phyloP scores from a whole-genome alignment of 371 early-diverging fungal genomes.

The Apophysomyces sp. region DNA sequence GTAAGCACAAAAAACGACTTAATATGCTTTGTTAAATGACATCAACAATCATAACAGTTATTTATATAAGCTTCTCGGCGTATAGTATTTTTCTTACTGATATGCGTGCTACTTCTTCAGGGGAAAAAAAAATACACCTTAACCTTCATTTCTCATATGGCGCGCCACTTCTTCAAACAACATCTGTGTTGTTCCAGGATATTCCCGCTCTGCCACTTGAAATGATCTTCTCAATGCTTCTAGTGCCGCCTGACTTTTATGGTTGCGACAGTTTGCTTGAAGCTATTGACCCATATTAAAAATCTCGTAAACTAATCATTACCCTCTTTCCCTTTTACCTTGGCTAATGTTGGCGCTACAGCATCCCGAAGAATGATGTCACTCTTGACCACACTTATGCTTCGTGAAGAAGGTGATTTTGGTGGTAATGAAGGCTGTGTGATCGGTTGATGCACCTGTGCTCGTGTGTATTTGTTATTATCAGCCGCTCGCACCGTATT shows the following conservation, averaged over 20 bases:
- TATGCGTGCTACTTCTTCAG: neutral
- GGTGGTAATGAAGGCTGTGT: constrained; percentile 23
- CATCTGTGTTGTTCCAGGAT: constrained; percentile 57
- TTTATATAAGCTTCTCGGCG: neutral
- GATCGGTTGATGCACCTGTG: constrained; percentile 16
- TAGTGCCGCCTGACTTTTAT: constrained; percentile 54
- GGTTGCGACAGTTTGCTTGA: constrained; percentile 44
- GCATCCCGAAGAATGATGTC: constrained; percentile 33
- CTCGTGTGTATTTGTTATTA: neutral
- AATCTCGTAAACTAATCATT: neutral
- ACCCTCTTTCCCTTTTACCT: constrained; percentile 27
- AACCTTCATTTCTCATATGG: neutral
- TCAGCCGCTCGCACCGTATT: constrained; percentile 38
- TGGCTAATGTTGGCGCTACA: constrained; percentile 33
- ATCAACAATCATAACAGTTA: neutral
- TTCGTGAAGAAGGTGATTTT: constrained; percentile 35
- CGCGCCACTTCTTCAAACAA: constrained; percentile 50
- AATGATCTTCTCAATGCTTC: constrained; percentile 60
- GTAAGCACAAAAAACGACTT: neutral
- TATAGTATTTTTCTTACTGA: neutral
- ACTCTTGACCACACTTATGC: constrained; percentile 25
- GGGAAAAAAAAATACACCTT: neutral
- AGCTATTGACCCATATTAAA: constrained; percentile 25
- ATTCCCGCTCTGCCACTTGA: constrained; percentile 60
- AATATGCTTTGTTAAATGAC: neutral